Percentiles rank a stretch among this genome's conserved stretches.
These are phyloP conservation scores for Plantago lanceolata DNA, from an alignment of 305 asterid species.

Conservation along the genomic window DNA sequence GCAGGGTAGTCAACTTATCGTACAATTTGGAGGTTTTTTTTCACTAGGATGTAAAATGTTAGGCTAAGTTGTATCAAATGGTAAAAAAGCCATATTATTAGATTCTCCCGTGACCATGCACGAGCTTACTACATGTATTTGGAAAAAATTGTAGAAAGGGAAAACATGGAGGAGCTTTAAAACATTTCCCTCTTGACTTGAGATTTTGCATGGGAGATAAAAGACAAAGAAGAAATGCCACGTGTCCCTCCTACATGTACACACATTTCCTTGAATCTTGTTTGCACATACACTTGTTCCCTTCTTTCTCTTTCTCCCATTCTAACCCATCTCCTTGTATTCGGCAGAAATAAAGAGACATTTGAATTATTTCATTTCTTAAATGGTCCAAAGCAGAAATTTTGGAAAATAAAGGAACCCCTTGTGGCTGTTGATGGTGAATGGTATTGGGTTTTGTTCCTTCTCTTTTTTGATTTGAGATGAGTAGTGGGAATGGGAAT, in stretches of 20 bases:
- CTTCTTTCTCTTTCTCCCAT: constrained; percentile 24
- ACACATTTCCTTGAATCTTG: constrained; percentile 39
- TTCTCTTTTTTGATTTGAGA: constrained; percentile 31
- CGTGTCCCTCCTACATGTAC: constrained; percentile 44
- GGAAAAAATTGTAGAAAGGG: too few relatives aligned
- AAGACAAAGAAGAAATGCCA: constrained; percentile 28
- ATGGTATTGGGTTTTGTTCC: constrained; percentile 18
- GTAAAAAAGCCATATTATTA: too few relatives aligned
- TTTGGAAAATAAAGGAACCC: constrained; percentile 20
- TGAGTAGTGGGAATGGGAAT: constrained; percentile 46
- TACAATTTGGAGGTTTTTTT: too few relatives aligned
- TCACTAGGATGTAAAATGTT: too few relatives aligned
- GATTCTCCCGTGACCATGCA: too few relatives aligned
- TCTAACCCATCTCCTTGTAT: constrained; percentile 5
- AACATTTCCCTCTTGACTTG: too few relatives aligned
- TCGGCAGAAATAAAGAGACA: constrained; percentile 25
- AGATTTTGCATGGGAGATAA: constrained; percentile 10
- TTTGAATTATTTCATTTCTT: constrained; percentile 20
- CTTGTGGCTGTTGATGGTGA: constrained; percentile 18
- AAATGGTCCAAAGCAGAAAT: too few relatives aligned
- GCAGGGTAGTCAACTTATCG: too few relatives aligned
- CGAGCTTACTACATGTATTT: too few relatives aligned
- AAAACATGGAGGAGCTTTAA: too few relatives aligned
- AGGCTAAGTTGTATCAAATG: too few relatives aligned
- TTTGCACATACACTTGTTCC: constrained; percentile 33